Evolutionary conservation across 768 basidiomycete species (phyloP), one percentile per base, ranked within the genome.

Genomic region (Mycena belliarum): DNA sequence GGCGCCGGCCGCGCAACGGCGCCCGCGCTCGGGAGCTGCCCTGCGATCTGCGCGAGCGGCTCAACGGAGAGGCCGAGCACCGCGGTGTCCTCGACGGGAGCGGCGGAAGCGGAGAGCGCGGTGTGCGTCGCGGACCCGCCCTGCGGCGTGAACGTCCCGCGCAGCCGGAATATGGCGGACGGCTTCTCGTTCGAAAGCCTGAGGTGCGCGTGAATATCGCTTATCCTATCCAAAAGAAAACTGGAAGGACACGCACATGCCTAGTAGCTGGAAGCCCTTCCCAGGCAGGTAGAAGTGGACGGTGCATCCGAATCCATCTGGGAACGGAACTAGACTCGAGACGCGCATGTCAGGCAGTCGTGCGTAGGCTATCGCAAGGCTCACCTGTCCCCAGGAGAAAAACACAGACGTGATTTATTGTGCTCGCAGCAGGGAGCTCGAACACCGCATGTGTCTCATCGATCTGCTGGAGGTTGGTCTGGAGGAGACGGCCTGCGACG

Each of bases 121-220:
- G 69, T 70, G 53, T 77, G 76, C 9, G 75, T 64, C 3, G 74
- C 70, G 42, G 72, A 67, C 6, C 70, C 59, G 35, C 15, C 35
- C 9, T 48, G 44, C 67, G 73, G 68, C 41, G 73, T 76, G 66
- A 84, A 88, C 12, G 82, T 82, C 9, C 88, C 86, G 5, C 86
- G 82, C 23, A 93, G 77, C 23, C 92, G 90, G 74, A 93, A 93
- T 66, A 94, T 91, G 0, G 91, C 90, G 12, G 91, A 92, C 0
- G 92, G 92, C 68, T 93, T 93, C 29, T 93, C 91, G 68, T 93
- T 93, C 15, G 91, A 91, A 24, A 95, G 79, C 86, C 92, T 94
- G 61, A 14, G 32, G 29, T 12, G n/a, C n/a, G n/a, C n/a, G n/a
- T n/a, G n/a, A n/a, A n/a, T n/a, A n/a, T n/a, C n/a, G n/a, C n/a